Base-by-base conservation (phyloP, 1,284 basidiomycete species). In the Ceratobasidium sp. region DNA sequence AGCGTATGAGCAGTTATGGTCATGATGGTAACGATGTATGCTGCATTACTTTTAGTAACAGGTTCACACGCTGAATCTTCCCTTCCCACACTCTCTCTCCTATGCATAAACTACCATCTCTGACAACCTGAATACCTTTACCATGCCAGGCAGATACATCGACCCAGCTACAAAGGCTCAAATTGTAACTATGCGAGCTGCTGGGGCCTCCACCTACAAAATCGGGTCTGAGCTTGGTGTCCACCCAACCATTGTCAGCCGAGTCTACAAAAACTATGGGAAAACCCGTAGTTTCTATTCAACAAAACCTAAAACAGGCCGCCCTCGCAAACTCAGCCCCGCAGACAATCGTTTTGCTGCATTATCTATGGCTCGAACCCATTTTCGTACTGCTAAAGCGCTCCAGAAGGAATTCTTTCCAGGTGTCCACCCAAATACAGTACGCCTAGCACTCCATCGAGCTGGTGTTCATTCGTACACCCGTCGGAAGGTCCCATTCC, bases 321-420 rank as follows among this genome's bases (percentile, higher is more conserved):
- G 52, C 26, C 41, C 35, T 14, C 43, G 28, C 26, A 57, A 55
- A n/a, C n/a, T 69, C 6, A 44, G 13, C 11, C 38, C 23, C 46
- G 35, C 50, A n/a, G 52, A 69, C 47, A 52, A 16, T 30, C 41
- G 14, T 43, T 69, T 69, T 69, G 52, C 52, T 13, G 41, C 47
- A 11, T 41, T 69, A 5, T 46, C 50, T 2, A 8, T 69, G 4
- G 41, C 66, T n/a, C 8, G 66, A 18, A 46, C 50, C 28, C 16
- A 28, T 3, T 43, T 26, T 43, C 46, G 5, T 41, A 69, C 23
- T 9, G 52, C 43, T 1, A 14, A 7, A 5, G 41, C 43, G 3
- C 35, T 69, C 1, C 66, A 69, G n/a, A 50, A 23, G 7, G 50
- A 57, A 11, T 69, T 55, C 38, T 69, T 69, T 41, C 52, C 52